A percentile compares a stretch with the other conserved stretches of the same genome.
Conservation (phyloP, 352 stramenopile species). For the Aphanomyces euteiches region DNA sequence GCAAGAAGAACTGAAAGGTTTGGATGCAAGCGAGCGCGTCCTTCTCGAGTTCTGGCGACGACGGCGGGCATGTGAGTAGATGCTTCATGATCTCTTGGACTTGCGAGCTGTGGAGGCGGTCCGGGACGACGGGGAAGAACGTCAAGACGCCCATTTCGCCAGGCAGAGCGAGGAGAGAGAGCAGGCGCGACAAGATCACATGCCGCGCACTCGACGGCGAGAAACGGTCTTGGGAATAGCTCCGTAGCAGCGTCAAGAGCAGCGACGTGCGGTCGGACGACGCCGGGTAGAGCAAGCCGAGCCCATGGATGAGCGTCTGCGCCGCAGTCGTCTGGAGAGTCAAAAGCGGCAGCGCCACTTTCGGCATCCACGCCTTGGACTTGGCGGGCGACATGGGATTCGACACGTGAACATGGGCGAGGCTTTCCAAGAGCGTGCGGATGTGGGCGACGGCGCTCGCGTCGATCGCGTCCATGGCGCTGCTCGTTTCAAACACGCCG, state of each 20-base stretch:
- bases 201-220: conserved; percentile 40
- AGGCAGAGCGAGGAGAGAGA: conserved; percentile 52
- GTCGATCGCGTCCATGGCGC: neutral
- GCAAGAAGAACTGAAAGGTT: conserved; percentile 69
- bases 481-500: neutral
- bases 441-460: neutral
- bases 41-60: neutral
- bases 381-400: conserved; percentile 24
- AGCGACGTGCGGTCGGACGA: conserved; percentile 61
- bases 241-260: conserved; percentile 56
- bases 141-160: conserved; percentile 63
- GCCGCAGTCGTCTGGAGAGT: conserved; percentile 57
- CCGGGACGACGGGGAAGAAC: conserved; percentile 47
- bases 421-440: conserved; percentile 40
- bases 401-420: conserved; percentile 34
- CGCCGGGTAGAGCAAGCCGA: conserved; percentile 60
- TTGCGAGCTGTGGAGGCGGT: conserved; percentile 17
- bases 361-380: conserved; percentile 33
- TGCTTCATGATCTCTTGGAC: conserved; percentile 23
- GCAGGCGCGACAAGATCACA: conserved; percentile 54
- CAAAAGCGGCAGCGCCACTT: conserved; percentile 1
- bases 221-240: conserved; percentile 41
- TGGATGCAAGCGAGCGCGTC: conserved; percentile 52
- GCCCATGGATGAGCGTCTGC: conserved; percentile 56
- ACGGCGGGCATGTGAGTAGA: neutral